Conservation (phyloP, 148 eudicot genomes). For the Limonium bicolor region DNA sequence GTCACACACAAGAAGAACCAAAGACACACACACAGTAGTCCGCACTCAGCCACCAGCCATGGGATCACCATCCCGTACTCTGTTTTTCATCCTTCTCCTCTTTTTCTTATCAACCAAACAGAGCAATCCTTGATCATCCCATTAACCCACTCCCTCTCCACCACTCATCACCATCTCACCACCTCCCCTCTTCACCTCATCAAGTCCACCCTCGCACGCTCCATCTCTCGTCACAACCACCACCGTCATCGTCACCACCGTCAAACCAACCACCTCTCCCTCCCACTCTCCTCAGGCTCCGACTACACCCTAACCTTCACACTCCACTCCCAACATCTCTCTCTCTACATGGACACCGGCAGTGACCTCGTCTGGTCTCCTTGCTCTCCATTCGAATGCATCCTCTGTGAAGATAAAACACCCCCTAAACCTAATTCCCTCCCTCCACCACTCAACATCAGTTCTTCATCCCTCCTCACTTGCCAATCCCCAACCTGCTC, state of each 20-base stretch:
- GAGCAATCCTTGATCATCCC: constrained; percentile 19
- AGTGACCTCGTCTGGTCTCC: constrained; percentile 93
- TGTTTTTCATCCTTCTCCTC: no score
- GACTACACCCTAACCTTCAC: constrained; percentile 75
- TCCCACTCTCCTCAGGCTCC: constrained; percentile 67
- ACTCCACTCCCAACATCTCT: constrained; percentile 34
- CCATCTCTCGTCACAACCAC: constrained; percentile 45
- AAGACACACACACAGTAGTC: no score
- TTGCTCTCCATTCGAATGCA: constrained; percentile 64
- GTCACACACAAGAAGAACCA: no score
- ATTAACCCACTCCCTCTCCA: constrained; percentile 47
- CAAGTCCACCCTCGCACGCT: constrained; percentile 45
- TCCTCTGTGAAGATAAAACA: constrained; percentile 66
- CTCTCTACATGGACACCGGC: constrained; percentile 92
- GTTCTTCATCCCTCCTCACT: constrained; percentile 22
- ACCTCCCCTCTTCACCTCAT: constrained; percentile 52
- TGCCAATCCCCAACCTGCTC: constrained; percentile 79
- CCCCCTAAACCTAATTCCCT: constrained; percentile 21
- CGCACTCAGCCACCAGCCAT: no score
- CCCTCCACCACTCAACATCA: constrained; percentile 39
- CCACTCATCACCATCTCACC: constrained; percentile 25
- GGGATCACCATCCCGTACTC: no score
- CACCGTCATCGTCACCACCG: constrained; percentile 20
- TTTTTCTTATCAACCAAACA: no score
- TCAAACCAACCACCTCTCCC: constrained; percentile 41